Evolutionary conservation across 805 yeast genomes (phyloP), one percentile per base, ranked within the genome.

Genomic region (Candida tibetensis): DNA sequence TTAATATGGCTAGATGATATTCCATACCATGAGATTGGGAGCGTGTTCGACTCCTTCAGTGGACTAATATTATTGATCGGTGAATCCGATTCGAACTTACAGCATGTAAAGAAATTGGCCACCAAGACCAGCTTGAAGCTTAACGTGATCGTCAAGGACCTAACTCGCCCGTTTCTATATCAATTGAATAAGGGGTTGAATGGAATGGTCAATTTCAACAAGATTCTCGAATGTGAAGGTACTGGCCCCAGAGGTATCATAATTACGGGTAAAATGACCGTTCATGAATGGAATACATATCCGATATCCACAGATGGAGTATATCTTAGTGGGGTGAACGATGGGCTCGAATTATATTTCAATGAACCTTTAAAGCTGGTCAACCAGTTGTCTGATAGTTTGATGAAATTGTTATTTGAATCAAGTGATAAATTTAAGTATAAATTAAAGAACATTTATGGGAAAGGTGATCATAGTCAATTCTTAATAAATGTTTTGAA

Each of bases 381-480:
- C 0, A 65, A 74, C 17, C 49, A 57, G 30, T 50, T 83, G 2
- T 76, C 85, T 0, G 59, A 69, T 21, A 62, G 78, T 0, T 49
- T 85, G 26, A 56, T 81, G 12, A 60, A 66, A 17, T 42, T 82
- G 9, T 36, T 77, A 60, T 37, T 72, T 66, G 25, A 65, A 58
- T 41, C 64, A 46, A 38, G 46, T 6, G 34, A n/a, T 36, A 31
- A 17, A 37, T 43, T 25, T 42, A 43, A 15, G 22, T 37, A 76
- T 18, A 68, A 78, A 46, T 60, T 81, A 21, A 79, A 81, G 28
- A 76, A 80, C 41, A 58, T 73, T 2, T 77, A 70, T 31, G 72
- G 79, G 10, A 77, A 82, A 48, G 95, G 95, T 1, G 63, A 67
- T 18, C 66, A 69, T 34, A 71, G 90, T 0, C 56, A 64, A 17